phyloP scores from a whole-genome alignment of 2,329 filamentous ascomycete genomes.

The Zalaria obscura region DNA sequence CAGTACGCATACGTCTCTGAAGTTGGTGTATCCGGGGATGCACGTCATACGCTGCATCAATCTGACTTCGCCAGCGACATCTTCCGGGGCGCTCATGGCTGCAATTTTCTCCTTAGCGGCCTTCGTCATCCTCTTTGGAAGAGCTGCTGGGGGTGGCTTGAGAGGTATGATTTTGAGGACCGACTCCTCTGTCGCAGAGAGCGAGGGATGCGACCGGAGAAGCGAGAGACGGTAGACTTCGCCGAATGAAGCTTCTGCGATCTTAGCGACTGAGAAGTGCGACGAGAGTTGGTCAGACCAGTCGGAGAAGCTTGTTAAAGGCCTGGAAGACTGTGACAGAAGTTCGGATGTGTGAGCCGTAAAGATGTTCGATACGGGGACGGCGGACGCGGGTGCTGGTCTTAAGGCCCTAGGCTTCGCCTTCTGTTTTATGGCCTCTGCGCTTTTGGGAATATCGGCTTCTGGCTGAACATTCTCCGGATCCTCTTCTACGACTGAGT shows the following conservation, averaged over 20 bases:
- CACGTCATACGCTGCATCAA: slow-evolving; percentile 43
- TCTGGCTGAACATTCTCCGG: too few species aligned
- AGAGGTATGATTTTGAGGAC: slow-evolving; percentile 34
- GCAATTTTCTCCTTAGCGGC: slow-evolving; percentile 26
- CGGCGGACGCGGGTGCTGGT: neutral
- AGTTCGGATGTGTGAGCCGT: slow-evolving; percentile 13
- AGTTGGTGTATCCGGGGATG: slow-evolving; percentile 49
- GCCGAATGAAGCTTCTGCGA: slow-evolving; percentile 52
- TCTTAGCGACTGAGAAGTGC: slow-evolving; percentile 40
- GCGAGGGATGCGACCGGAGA: slow-evolving; percentile 10
- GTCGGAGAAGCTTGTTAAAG: slow-evolving; percentile 20
- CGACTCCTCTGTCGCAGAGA: slow-evolving; percentile 19
- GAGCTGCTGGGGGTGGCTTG: slow-evolving; percentile 22
- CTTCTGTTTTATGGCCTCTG: too few species aligned
- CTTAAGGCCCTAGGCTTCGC: too few species aligned
- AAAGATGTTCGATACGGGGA: slow-evolving; percentile 1
- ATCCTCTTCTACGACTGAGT: too few species aligned
- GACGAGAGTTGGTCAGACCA: slow-evolving; percentile 27
- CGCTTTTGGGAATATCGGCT: too few species aligned
- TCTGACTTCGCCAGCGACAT: slow-evolving; percentile 32
- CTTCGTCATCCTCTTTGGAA: slow-evolving; percentile 34
- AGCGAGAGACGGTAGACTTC: slow-evolving; percentile 47
- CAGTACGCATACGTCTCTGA: slow-evolving; percentile 43
- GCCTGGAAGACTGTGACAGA: slow-evolving; percentile 16
- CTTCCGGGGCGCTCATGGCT: slow-evolving; percentile 28